Evolutionary conservation across 768 basidiomycete species (phyloP).

Genomic region (Auricularia sp.): DNA sequence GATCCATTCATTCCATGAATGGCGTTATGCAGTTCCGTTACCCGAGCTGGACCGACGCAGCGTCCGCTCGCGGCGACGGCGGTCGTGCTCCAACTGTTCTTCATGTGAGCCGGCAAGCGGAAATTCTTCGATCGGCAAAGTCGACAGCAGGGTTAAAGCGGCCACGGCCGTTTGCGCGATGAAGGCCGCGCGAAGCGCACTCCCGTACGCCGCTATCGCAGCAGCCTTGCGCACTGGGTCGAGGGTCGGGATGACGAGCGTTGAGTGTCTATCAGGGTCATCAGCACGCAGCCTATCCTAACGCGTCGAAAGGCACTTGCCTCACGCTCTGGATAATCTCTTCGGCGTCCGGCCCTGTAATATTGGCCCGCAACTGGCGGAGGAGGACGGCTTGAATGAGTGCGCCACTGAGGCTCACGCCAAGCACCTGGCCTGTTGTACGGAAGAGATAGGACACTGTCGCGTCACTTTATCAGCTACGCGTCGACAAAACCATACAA

Average conservation of each 20-base stretch:
- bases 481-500: constrained; percentile 7
- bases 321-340: constrained; percentile 69
- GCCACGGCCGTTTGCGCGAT: constrained; percentile 65
- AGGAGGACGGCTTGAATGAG: constrained; percentile 73
- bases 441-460: constrained; percentile 88
- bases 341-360: constrained; percentile 63
- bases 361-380: constrained; percentile 56
- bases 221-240: constrained; percentile 42
- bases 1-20: neutral
- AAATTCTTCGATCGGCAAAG: constrained; percentile 69
- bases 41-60: neutral
- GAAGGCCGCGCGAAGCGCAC: constrained; percentile 74
- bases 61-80: constrained; percentile 15
- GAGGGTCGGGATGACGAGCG: constrained; percentile 59
- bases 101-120: constrained; percentile 51
- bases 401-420: constrained; percentile 80
- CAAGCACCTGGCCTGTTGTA: constrained; percentile 90
- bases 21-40: neutral
- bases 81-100: constrained; percentile 50
- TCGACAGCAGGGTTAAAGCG: constrained; percentile 54
- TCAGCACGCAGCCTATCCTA: neutral
- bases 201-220: constrained; percentile 68
- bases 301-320: constrained; percentile 21
- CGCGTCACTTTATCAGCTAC: neutral
- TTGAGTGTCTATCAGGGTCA: constrained; percentile 26